A percentile compares a stretch with the other conserved stretches of the same genome.
These are phyloP conservation scores for Pseudogymnoascus sp. DNA, from an alignment of 2,329 filamentous ascomycete genomes.

Conservation along the genomic window DNA sequence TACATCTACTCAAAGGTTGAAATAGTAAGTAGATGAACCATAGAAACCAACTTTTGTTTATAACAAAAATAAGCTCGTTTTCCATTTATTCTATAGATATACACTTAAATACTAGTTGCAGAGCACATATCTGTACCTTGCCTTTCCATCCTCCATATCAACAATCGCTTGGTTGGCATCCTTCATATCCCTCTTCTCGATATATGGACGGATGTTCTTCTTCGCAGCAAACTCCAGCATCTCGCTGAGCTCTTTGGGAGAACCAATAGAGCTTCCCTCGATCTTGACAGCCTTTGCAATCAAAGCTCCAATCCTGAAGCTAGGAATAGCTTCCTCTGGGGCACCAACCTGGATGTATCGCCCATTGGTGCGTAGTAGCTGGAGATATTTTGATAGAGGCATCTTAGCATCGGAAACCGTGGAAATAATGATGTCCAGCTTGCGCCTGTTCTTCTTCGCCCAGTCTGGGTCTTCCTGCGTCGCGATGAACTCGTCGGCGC, in stretches of 20 bases:
- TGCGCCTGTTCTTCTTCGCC: constrained; percentile 44
- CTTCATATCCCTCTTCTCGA: constrained; percentile 48
- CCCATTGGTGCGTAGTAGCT: constrained; percentile 50
- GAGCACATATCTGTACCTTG: constrained; percentile 42
- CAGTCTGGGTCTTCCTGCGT: constrained; percentile 50
- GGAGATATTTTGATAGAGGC: constrained; percentile 55
- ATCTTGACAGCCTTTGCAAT: constrained; percentile 48
- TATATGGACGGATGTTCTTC: constrained; percentile 50
- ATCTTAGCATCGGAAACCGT: constrained; percentile 52
- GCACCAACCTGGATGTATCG: constrained; percentile 59
- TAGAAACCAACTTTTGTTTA: no score
- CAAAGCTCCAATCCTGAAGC: constrained; percentile 46
- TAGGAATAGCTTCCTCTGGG: constrained; percentile 51
- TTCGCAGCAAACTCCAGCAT: constrained; percentile 55
- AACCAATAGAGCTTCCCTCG: constrained; percentile 31
- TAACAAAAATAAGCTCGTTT: background rate
- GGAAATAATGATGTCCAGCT: constrained; percentile 51
- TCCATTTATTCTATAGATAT: background rate
- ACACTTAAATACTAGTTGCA: constrained; percentile 32
- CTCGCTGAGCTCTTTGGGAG: constrained; percentile 48
- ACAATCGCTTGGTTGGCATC: constrained; percentile 50
- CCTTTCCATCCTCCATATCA: constrained; percentile 50
- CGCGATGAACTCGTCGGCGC: constrained; percentile 48
- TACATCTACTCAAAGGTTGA: background rate
- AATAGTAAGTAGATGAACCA: background rate